Evolutionary conservation across 306 rosid species (phyloP), one percentile per base, ranked within the genome.

Genomic region (Rosa rugosa): DNA sequence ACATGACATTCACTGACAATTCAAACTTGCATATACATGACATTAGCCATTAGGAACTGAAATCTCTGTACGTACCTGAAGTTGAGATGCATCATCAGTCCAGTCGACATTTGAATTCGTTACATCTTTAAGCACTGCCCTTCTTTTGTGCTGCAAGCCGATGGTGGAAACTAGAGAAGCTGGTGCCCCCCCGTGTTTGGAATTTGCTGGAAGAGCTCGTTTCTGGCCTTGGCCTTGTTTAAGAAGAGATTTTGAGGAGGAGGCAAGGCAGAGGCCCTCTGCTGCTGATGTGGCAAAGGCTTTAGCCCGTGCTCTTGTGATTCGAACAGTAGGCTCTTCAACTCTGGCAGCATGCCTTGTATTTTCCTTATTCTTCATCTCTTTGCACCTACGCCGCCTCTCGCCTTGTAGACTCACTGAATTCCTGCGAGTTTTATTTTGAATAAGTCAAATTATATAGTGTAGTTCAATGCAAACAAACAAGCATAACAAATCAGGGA

Each of bases 301-400:
- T 82, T 78, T 95, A 59, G 97, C 91, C 81, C 94, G 84, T 44
- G 99, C 90, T 80, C 98, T 83, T 46, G 99, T 96, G 68, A 96
- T 77, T 72, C 99, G 88, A 56, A 71, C 85, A 45, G 77, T 79
- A 68, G 75, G 85, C 79, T 75, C 92, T 80, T 83, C 91, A 65
- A 71, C 86, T 81, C 82, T 83, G 82, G 88, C 89, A 89, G 81
- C 57, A 73, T 72, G n/a, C n/a, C n/a, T 57, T 66, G 11, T 60
- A 16, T 81, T 84, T 80, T 75, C 96, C 78, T 79, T 85, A 42
- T 81, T 83, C 98, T 91, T 96, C 27, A 25, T 25, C 27, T 25
- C 70, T 60, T 84, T 72, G 84, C 78, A 54, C 34, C 1, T 27
- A 27, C 1, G 83, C 34, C 1, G 83, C 34, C 34, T 31, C 34